Evolutionary conservation across 495 filamentous ascomycete genomes (phyloP), one percentile per base, ranked within the genome.

Genomic region (Tuber aestivum): DNA sequence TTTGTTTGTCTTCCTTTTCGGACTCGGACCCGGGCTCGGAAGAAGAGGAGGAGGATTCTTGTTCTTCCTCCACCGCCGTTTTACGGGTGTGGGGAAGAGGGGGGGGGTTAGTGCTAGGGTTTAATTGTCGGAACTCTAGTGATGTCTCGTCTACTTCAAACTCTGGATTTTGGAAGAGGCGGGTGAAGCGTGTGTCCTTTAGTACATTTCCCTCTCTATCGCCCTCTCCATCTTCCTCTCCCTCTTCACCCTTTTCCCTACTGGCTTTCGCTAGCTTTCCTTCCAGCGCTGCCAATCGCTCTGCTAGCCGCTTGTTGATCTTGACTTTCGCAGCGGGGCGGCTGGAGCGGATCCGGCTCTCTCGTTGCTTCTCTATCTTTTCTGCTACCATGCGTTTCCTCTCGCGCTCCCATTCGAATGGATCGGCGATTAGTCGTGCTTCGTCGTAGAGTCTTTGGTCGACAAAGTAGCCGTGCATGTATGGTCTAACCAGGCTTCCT

Each of bases 381-480:
- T 95, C 92, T 83, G 93, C 92, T 72, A 98, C 87, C 73, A 91
- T 89, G 86, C 97, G 96, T 45, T 90, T 90, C 61, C 94, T 89
- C 83, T 97, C 92, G 79, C 97, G 91, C 79, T 97, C 92, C 89
- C 92, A 95, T 75, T 95, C 87, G 82, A 94, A 96, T 1, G 95
- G 95, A 84, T 97, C 94, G 61, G 92, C 89, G 76, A 97, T 96
- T 75, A 99, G 85, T 40, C 92, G 85, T n/a, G 94, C 95, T 84
- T 98, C 93, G 76, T 98, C 96, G 82, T 97, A 97, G 38, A 99
- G 83, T 71, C 92, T 90, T 80, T 96, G 93, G 74, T 92, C 92
- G 18, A 97, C 93, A 84, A 99, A 99, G 87, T 95, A 97, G 77
- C 95, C 95, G 83, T 98, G 95, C 96, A 98, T 97, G 82, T 97